Percentiles rank a stretch among this genome's conserved stretches.
Evolutionary conservation across 1,284 basidiomycete genomes (phyloP).

Genomic region (Wallemia hederae): DNA sequence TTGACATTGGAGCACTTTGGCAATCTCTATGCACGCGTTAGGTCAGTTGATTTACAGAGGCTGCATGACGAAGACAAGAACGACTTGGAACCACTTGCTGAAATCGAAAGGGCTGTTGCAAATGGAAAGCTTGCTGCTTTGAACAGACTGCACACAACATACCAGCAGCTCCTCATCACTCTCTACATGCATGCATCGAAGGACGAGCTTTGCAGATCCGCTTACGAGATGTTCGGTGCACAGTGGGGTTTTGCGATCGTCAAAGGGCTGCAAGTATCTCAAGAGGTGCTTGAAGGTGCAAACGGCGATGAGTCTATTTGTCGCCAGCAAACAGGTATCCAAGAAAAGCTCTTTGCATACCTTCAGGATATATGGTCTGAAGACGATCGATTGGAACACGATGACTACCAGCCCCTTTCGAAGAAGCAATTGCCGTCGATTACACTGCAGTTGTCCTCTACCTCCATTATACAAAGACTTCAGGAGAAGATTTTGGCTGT

Average conservation of each 20-base stretch:
- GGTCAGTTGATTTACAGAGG: background rate
- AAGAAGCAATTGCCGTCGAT: background rate
- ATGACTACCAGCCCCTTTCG: background rate
- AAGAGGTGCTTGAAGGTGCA: background rate
- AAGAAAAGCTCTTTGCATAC: background rate
- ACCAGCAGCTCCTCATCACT: constrained; percentile 4
- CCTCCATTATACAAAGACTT: background rate
- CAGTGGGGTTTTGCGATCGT: constrained; percentile 45
- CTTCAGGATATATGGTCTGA: background rate
- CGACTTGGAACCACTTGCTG: background rate
- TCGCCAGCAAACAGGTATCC: background rate
- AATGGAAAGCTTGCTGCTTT: background rate
- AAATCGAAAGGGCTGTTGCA: background rate
- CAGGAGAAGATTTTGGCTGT: background rate
- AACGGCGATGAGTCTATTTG: background rate
- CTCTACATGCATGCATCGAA: background rate
- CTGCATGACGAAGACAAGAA: background rate
- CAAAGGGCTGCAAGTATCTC: constrained; percentile 21
- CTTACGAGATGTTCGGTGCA: constrained; percentile 37
- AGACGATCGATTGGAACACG: background rate
- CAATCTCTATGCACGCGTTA: background rate
- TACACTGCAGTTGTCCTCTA: background rate
- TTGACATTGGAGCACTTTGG: background rate
- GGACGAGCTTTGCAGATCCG: constrained; percentile 25
- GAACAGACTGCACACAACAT: background rate